These are phyloP conservation scores for Aspergillus flavus DNA, from an alignment of 2,329 filamentous ascomycete genomes.

Conservation along the genomic window DNA sequence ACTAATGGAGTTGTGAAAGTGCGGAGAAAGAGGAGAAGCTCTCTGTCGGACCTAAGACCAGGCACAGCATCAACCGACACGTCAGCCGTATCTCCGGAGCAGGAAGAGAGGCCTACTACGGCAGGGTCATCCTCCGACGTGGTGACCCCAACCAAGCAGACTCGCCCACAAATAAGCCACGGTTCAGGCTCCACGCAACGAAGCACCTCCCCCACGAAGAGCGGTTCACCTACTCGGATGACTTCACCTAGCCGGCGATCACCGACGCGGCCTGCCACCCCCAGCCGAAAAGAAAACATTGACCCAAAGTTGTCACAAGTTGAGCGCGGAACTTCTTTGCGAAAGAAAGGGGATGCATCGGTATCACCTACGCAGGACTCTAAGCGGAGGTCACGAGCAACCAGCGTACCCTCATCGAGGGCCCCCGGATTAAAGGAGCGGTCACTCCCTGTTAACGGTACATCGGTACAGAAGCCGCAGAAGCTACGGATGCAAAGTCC, in stretches of 20 bases:
- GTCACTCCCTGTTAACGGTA: slow-evolving; percentile 30
- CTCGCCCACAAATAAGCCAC: slow-evolving; percentile 34
- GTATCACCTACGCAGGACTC: slow-evolving; percentile 38
- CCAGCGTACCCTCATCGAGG: slow-evolving; percentile 54
- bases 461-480: slow-evolving; percentile 68
- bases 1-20: slow-evolving; percentile 43
- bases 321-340: slow-evolving; percentile 31
- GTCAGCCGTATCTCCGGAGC: slow-evolving; percentile 36
- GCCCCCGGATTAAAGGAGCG: slow-evolving; percentile 38
- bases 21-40: slow-evolving; percentile 84
- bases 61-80: slow-evolving; percentile 64
- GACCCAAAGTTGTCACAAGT: slow-evolving; percentile 35
- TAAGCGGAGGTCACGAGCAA: slow-evolving; percentile 51
- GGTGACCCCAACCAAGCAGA: slow-evolving; percentile 32
- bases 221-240: slow-evolving; percentile 31
- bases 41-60: slow-evolving; percentile 79
- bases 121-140: slow-evolving; percentile 31
- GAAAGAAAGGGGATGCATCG: slow-evolving; percentile 35
- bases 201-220: slow-evolving; percentile 35
- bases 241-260: slow-evolving; percentile 36
- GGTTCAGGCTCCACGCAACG: slow-evolving; percentile 32
- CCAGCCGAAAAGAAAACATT: slow-evolving; percentile 45
- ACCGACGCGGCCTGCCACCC: slow-evolving; percentile 36
- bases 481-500: slow-evolving; percentile 69
- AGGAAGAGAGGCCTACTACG: slow-evolving; percentile 42